Percentiles rank a stretch among this genome's conserved stretches.
Evolutionary conservation across 164 flowering plant species (phyloP).

Genomic region (Akebia trifoliata): DNA sequence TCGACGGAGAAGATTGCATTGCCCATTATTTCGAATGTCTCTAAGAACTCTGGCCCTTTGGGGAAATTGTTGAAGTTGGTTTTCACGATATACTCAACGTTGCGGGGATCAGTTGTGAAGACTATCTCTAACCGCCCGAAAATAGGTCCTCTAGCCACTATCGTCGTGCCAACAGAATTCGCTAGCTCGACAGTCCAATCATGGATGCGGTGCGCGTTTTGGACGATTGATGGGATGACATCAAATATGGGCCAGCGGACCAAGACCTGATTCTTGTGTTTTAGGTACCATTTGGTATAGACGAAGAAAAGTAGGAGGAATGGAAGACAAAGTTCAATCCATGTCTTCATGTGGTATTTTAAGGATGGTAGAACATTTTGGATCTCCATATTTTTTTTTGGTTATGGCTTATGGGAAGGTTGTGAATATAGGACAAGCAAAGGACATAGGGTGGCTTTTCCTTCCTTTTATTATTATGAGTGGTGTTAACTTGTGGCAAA

Average conservation of each 20-base stretch:
- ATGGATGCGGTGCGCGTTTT: slow-evolving; percentile 5
- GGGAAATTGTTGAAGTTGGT: slow-evolving; percentile 19
- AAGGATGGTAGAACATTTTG: no score
- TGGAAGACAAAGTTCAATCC: slow-evolving; percentile 8
- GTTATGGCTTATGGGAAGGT: no score
- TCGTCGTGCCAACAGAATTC: not conserved
- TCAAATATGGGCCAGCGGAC: slow-evolving; percentile 14
- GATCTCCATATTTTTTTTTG: no score
- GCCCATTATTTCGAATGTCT: slow-evolving; percentile 8
- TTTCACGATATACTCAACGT: slow-evolving; percentile 10
- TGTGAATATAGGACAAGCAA: no score
- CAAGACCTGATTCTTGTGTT: slow-evolving; percentile 7
- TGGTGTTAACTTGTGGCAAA: no score
- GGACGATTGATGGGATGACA: slow-evolving; percentile 6
- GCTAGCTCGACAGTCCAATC: slow-evolving; percentile 11
- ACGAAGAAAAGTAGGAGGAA: slow-evolving; percentile 2
- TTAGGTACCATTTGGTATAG: slow-evolving; percentile 7
- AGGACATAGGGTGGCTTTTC: no score
- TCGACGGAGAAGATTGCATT: slow-evolving; percentile 11
- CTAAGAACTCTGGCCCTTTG: slow-evolving; percentile 4
- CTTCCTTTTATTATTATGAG: no score
- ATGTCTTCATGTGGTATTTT: not conserved
- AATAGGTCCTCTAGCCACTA: slow-evolving; percentile 1
- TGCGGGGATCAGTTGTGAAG: slow-evolving; percentile 10
- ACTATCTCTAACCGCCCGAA: slow-evolving; percentile 1